These are phyloP conservation scores for Triticum dicoccoides DNA, from an alignment of 176 grass and related monocot genomes.

Conservation along the genomic window DNA sequence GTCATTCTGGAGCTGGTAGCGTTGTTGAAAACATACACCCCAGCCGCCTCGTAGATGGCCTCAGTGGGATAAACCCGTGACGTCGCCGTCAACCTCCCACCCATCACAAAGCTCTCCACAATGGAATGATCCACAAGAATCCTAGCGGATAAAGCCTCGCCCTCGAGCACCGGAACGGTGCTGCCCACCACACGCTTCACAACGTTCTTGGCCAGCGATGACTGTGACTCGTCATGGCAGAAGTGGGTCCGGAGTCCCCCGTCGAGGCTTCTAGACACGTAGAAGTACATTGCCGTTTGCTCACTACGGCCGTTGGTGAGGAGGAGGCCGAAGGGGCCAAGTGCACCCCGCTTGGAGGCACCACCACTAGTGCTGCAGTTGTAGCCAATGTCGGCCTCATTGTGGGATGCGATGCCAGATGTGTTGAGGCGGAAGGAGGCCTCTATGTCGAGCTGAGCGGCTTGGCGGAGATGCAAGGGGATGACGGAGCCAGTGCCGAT, in stretches of 20 bases:
- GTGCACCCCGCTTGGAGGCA: slow-evolving; percentile 27
- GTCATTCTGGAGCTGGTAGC: slow-evolving; percentile 26
- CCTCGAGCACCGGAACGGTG: slow-evolving; percentile 43
- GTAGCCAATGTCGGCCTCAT: slow-evolving; percentile 29
- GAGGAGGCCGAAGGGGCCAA: slow-evolving; percentile 56
- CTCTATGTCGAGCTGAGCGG: slow-evolving; percentile 52
- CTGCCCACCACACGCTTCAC: slow-evolving; percentile 53
- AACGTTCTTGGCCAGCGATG: slow-evolving; percentile 49
- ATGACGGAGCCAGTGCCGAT: slow-evolving; percentile 30
- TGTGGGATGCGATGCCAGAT: not conserved
- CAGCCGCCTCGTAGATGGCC: slow-evolving; percentile 38
- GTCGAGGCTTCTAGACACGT: slow-evolving; percentile 37
- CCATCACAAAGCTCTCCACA: slow-evolving; percentile 55
- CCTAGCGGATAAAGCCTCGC: slow-evolving; percentile 45
- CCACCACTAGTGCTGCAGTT: slow-evolving; percentile 49
- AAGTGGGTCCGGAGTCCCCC: slow-evolving; percentile 40
- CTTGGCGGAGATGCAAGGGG: slow-evolving; percentile 6
- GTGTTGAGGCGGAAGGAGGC: slow-evolving; percentile 43
- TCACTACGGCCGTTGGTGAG: slow-evolving; percentile 25
- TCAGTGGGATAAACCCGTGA: slow-evolving; percentile 60
- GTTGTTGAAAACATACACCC: slow-evolving; percentile 60
- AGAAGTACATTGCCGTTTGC: slow-evolving; percentile 56
- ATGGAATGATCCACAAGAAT: slow-evolving; percentile 68
- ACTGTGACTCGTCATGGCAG: slow-evolving; percentile 61
- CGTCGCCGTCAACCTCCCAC: slow-evolving; percentile 46